Evolutionary conservation across 495 filamentous ascomycete genomes (phyloP).

Genomic region (Stereocaulon alpinum): DNA sequence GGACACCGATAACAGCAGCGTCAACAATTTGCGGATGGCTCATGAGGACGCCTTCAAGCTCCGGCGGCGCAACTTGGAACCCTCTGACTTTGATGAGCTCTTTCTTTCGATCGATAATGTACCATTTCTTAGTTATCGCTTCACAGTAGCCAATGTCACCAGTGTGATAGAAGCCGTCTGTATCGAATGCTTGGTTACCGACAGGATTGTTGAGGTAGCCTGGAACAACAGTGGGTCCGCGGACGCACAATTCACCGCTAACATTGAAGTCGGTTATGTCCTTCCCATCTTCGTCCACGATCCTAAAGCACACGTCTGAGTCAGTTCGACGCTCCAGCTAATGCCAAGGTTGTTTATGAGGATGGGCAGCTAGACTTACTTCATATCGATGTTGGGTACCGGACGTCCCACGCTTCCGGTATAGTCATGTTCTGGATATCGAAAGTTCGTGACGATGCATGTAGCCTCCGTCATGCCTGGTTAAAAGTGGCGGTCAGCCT

Average conservation of each 20-base stretch:
- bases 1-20: conserved; percentile 66
- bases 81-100: conserved; percentile 80
- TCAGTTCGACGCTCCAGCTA: not conserved
- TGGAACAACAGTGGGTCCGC: conserved; percentile 33
- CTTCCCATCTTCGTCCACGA: conserved; percentile 40
- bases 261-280: conserved; percentile 41
- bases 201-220: conserved; percentile 26
- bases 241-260: conserved; percentile 42
- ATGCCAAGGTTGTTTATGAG: not conserved
- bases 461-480: conserved; percentile 36
- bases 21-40: conserved; percentile 60
- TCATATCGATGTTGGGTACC: conserved; percentile 31
- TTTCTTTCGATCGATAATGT: conserved; percentile 70
- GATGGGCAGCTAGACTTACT: conserved; percentile 16
- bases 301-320: conserved; percentile 10
- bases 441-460: conserved; percentile 40
- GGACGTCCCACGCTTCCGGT: conserved; percentile 34
- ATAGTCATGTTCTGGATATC: conserved; percentile 29
- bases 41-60: conserved; percentile 67
- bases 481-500: not conserved
- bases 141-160: conserved; percentile 61
- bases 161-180: conserved; percentile 59
- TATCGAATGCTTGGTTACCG: conserved; percentile 22
- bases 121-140: conserved; percentile 44
- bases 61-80: conserved; percentile 75